Conservation (phyloP, 495 filamentous ascomycete genomes). For the Talaromyces stipitatus region DNA sequence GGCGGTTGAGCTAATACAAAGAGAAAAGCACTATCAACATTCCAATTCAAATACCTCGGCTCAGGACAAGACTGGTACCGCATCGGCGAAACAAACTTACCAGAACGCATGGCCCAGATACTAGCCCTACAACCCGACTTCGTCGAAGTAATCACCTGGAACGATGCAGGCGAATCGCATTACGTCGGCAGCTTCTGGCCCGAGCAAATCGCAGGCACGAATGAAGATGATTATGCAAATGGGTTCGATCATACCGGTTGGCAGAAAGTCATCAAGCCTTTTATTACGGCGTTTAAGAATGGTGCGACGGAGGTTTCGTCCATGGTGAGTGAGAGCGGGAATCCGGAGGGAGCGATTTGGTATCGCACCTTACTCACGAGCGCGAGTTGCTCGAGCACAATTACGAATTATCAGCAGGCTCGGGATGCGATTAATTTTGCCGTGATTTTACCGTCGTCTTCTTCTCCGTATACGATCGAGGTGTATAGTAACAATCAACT, state of each 20-base stretch:
- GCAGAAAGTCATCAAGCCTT: slow-evolving; percentile 22
- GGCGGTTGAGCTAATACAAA: neutral
- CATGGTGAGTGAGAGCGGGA: neutral
- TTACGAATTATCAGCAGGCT: slow-evolving; percentile 6
- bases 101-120: slow-evolving; percentile 21
- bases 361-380: slow-evolving; percentile 10
- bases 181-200: slow-evolving; percentile 35
- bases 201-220: slow-evolving; percentile 18
- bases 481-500: slow-evolving; percentile 7
- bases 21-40: slow-evolving; percentile 16
- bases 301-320: slow-evolving; percentile 9
- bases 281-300: slow-evolving; percentile 27
- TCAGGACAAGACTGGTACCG: slow-evolving; percentile 30
- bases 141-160: slow-evolving; percentile 26
- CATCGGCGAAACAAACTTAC: slow-evolving; percentile 30
- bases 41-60: slow-evolving; percentile 36
- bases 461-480: slow-evolving; percentile 4
- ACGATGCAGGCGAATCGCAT: slow-evolving; percentile 38
- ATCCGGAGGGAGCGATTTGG: slow-evolving; percentile 10
- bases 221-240: neutral
- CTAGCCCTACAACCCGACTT: slow-evolving; percentile 18
- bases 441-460: slow-evolving; percentile 4
- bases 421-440: slow-evolving; percentile 8
- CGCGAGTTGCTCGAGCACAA: slow-evolving; percentile 2
- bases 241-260: slow-evolving; percentile 20